These are phyloP conservation scores for Penicillium samsonianum DNA, from an alignment of 495 filamentous ascomycete species.

Conservation along the genomic window DNA sequence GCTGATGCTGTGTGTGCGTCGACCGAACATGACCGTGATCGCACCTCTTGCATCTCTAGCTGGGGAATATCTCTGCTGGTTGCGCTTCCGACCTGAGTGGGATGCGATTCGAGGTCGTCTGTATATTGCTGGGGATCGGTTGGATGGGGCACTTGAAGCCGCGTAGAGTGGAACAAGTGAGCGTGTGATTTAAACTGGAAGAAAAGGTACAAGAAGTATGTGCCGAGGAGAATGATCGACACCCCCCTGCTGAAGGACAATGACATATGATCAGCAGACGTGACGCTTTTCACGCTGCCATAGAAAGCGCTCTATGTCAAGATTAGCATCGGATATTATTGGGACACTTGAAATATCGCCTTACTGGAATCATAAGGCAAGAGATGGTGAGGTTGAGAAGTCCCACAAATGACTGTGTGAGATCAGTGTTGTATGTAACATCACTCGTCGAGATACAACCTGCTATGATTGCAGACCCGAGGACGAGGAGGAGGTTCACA, in stretches of 20 bases:
- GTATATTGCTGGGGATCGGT: conserved; percentile 8
- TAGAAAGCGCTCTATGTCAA: conserved; percentile 24
- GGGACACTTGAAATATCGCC: not conserved
- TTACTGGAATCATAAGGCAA: conserved; percentile 29
- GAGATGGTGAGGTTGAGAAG: conserved; percentile 29
- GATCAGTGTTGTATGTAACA: conserved; percentile 22
- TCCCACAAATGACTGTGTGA: conserved; percentile 24
- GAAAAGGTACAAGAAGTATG: conserved; percentile 68
- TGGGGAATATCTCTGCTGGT: not conserved
- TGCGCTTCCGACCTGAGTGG: not conserved
- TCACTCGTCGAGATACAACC: conserved; percentile 18
- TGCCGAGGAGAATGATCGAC: conserved; percentile 56
- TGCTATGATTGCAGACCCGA: conserved; percentile 24
- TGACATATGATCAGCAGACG: conserved; percentile 23
- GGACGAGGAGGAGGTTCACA: conserved; percentile 27
- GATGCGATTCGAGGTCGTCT: conserved; percentile 13
- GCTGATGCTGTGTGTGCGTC: conserved; percentile 6
- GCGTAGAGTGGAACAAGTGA: conserved; percentile 3
- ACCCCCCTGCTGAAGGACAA: conserved; percentile 22
- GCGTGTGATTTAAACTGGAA: conserved; percentile 34
- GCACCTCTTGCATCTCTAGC: conserved; percentile 12
- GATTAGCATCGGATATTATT: not conserved
- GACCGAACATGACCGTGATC: conserved; percentile 3
- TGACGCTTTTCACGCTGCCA: conserved; percentile 17
- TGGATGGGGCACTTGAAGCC: conserved; percentile 1